Percentiles rank a stretch among this genome's conserved stretches.
phyloP scores from a whole-genome alignment of 129 eudicot species.

The Logfia minima region DNA sequence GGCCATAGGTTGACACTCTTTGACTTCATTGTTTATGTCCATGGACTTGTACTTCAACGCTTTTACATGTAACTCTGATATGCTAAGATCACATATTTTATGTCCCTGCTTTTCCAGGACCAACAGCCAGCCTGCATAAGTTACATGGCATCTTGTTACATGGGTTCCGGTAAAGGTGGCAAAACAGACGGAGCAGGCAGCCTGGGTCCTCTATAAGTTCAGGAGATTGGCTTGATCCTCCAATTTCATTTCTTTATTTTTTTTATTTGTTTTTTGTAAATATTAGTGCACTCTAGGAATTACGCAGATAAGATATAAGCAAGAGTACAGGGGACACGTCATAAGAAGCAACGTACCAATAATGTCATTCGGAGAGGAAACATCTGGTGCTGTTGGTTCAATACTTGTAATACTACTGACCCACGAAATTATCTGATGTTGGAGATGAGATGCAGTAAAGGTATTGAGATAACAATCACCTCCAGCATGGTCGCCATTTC shows the following conservation, averaged over 20 bases:
- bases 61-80: constrained; percentile 38
- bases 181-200: neutral
- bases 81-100: constrained; percentile 41
- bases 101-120: constrained; percentile 52
- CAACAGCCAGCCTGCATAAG: constrained; percentile 56
- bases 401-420: constrained; percentile 35
- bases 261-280: neutral
- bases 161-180: neutral
- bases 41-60: constrained; percentile 25
- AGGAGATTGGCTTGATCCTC: neutral
- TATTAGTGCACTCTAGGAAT: neutral
- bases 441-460: constrained; percentile 48
- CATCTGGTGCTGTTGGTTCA: constrained; percentile 33
- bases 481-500: constrained; percentile 36
- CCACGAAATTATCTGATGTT: constrained; percentile 47
- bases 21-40: constrained; percentile 16
- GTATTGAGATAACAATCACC: constrained; percentile 45
- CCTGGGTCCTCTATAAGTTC: neutral
- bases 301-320: neutral
- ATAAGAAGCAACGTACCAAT: constrained; percentile 41
- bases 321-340: neutral
- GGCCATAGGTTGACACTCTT: constrained; percentile 39
- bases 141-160: neutral
- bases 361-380: constrained; percentile 52
- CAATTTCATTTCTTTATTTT: neutral